phyloP scores from a whole-genome alignment of 352 stramenopile genomes.

The Pythium grandisporangium region DNA sequence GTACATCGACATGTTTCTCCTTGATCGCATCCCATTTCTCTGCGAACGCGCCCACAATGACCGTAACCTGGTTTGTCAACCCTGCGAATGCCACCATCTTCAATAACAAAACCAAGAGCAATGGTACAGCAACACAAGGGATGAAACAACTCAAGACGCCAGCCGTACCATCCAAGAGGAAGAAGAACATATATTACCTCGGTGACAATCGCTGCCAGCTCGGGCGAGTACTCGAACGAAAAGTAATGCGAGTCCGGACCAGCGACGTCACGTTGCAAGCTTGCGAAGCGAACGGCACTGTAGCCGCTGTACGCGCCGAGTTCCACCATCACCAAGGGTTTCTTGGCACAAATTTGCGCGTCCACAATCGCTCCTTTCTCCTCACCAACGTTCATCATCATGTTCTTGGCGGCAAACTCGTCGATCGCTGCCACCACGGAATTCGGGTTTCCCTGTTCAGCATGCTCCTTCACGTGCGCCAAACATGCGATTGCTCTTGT shows the following conservation, averaged over 20 bases:
- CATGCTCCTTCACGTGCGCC: slow-evolving; percentile 23
- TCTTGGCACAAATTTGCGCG: slow-evolving; percentile 20
- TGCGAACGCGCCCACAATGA: slow-evolving; percentile 28
- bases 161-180: too few species aligned
- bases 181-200: slow-evolving; percentile 16
- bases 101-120: too few species aligned
- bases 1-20: slow-evolving; percentile 31
- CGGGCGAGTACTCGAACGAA: slow-evolving; percentile 34
- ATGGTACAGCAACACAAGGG: too few species aligned
- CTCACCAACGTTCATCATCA: slow-evolving; percentile 34
- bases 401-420: slow-evolving; percentile 14
- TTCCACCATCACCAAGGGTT: slow-evolving; percentile 28
- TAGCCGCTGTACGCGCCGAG: slow-evolving; percentile 30
- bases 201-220: slow-evolving; percentile 24
- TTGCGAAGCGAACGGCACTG: slow-evolving; percentile 36
- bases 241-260: slow-evolving; percentile 26
- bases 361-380: slow-evolving; percentile 19
- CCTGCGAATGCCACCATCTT: slow-evolving; percentile 35
- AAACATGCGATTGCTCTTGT: too few species aligned
- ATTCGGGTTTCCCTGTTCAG: slow-evolving; percentile 15
- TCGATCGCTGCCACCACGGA: slow-evolving; percentile 26
- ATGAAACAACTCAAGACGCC: too few species aligned
- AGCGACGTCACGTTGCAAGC: slow-evolving; percentile 22
- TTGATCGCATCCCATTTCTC: slow-evolving; percentile 21
- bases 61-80: slow-evolving; percentile 33